These are phyloP conservation scores for Wilcoxina mikolae DNA, from an alignment of 495 filamentous ascomycete genomes.

Conservation along the genomic window DNA sequence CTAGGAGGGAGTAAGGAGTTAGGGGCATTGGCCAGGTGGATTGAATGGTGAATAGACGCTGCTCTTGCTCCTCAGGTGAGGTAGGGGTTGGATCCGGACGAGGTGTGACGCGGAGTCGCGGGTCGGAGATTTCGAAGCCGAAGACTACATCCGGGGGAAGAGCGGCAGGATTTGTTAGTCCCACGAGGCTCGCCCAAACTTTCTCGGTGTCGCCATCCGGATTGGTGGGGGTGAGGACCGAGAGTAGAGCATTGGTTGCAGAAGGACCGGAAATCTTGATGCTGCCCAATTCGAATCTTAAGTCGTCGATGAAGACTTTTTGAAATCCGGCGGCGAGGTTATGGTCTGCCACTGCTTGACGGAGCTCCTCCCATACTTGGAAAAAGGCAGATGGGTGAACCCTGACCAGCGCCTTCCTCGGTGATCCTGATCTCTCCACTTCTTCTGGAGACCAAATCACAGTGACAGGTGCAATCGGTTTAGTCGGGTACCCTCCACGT, in stretches of 20 bases:
- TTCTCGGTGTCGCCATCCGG: slow-evolving; percentile 35
- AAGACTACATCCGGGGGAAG: slow-evolving; percentile 60
- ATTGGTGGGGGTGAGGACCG: slow-evolving; percentile 45
- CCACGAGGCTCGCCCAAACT: slow-evolving; percentile 48
- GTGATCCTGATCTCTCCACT: slow-evolving; percentile 28
- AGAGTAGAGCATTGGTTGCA: slow-evolving; percentile 65
- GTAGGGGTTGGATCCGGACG: slow-evolving; percentile 27
- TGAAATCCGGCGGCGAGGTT: slow-evolving; percentile 38
- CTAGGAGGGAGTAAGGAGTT: slow-evolving; percentile 47
- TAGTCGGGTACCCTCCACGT: slow-evolving; percentile 39
- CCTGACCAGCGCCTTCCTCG: slow-evolving; percentile 52
- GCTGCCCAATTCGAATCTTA: slow-evolving; percentile 88
- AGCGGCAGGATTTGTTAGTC: slow-evolving; percentile 60
- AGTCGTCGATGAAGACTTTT: slow-evolving; percentile 63
- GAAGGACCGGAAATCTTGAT: slow-evolving; percentile 77
- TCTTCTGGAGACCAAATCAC: slow-evolving; percentile 36
- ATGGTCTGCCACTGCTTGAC: slow-evolving; percentile 39
- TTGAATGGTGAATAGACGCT: slow-evolving; percentile 38
- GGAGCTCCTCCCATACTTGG: slow-evolving; percentile 65
- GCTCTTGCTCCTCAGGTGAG: slow-evolving; percentile 36
- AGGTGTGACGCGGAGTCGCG: slow-evolving; percentile 62
- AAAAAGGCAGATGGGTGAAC: slow-evolving; percentile 81
- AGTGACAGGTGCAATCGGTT: slow-evolving; percentile 58
- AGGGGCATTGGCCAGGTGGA: slow-evolving; percentile 58
- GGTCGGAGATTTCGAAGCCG: slow-evolving; percentile 60